Evolutionary conservation across 176 grass and related monocot species (phyloP).

Genomic region (Triticum dicoccoides): DNA sequence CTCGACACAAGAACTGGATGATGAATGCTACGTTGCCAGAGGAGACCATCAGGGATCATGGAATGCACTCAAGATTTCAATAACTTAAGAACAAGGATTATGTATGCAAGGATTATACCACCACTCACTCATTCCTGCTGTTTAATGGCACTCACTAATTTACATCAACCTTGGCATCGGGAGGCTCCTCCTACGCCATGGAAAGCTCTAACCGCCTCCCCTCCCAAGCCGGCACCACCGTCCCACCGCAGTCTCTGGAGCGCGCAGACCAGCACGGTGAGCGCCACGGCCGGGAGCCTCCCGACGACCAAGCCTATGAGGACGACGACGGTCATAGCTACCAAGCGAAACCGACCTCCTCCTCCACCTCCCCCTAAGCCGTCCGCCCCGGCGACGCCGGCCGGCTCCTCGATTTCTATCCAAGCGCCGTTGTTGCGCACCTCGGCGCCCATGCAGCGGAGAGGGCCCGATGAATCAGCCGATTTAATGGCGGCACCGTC

Average conservation of each 20-base stretch:
- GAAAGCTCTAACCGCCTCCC: background rate
- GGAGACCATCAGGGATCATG: too few relatives aligned
- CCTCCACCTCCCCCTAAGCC: background rate
- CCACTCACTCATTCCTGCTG: background rate
- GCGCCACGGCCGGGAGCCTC: constrained; percentile 49
- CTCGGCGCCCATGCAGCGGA: background rate
- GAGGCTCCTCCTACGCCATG: background rate
- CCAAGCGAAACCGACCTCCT: constrained; percentile 8
- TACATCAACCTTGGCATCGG: background rate
- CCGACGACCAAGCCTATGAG: constrained; percentile 68
- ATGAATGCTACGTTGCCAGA: too few relatives aligned
- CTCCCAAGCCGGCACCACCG: background rate
- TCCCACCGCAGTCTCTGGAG: background rate
- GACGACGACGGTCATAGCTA: constrained; percentile 29
- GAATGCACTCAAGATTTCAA: background rate
- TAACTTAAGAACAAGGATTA: background rate
- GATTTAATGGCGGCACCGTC: too few relatives aligned
- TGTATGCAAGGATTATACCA: too few relatives aligned
- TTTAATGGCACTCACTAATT: constrained; percentile 25
- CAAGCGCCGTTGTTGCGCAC: background rate
- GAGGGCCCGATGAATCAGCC: background rate
- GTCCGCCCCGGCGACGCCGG: background rate
- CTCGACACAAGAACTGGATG: too few relatives aligned
- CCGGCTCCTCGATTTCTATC: background rate
- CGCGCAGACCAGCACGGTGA: constrained; percentile 44